phyloP scores from a whole-genome alignment of 768 basidiomycete species.

The Multifurca ochricompacta region DNA sequence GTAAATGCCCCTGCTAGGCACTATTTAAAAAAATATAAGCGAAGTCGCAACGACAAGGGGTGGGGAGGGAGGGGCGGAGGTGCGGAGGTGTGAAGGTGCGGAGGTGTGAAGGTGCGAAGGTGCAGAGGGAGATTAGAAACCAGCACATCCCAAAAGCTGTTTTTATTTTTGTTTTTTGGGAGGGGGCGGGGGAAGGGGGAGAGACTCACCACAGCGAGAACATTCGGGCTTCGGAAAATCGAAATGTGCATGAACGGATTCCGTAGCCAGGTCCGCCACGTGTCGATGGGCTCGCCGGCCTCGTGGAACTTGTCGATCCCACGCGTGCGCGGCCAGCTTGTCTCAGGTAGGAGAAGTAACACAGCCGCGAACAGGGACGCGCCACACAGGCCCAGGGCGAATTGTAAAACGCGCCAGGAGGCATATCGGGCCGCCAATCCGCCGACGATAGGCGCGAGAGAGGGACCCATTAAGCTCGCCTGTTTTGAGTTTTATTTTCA shows the following conservation, averaged over 20 bases:
- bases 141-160: too few relatives aligned
- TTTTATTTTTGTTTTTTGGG: too few relatives aligned
- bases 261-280: constrained; percentile 34
- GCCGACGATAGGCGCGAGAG: constrained; percentile 52
- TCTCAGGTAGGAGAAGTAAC: constrained; percentile 51
- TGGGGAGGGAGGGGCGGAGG: too few relatives aligned
- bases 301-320: constrained; percentile 41
- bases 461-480: constrained; percentile 50
- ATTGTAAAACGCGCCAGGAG: constrained; percentile 61
- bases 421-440: constrained; percentile 51
- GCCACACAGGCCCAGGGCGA: constrained; percentile 35
- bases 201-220: constrained; percentile 46
- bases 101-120: too few relatives aligned
- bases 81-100: too few relatives aligned
- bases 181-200: too few relatives aligned
- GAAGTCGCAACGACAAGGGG: too few relatives aligned
- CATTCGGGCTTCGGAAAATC: constrained; percentile 52
- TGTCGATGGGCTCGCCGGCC: constrained; percentile 1
- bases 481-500: too few relatives aligned
- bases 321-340: constrained; percentile 50
- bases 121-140: too few relatives aligned
- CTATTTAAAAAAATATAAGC: constrained; percentile 29
- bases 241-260: constrained; percentile 51
- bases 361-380: constrained; percentile 35
- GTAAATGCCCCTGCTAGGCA: constrained; percentile 33